These are phyloP conservation scores for Tetradesmus lagerheimii DNA, from an alignment of 139 green algal genomes.

Conservation along the genomic window DNA sequence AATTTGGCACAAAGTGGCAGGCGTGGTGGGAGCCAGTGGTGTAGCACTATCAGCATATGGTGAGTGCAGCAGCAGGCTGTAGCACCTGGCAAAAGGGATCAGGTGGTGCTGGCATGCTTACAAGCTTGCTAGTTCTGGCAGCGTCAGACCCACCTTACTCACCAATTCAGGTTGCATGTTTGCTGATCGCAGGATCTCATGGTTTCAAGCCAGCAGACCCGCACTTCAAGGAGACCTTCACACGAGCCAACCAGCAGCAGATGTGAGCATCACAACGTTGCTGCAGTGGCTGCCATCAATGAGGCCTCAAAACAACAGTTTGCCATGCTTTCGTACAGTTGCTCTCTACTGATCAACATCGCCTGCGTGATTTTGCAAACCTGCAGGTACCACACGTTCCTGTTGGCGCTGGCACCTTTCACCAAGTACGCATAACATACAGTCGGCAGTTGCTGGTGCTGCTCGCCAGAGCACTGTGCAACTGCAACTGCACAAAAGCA, in stretches of 20 bases:
- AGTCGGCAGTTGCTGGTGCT: neutral
- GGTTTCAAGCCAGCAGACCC: constrained; percentile 16
- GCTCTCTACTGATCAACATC: neutral
- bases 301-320: neutral
- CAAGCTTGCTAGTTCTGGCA: no score
- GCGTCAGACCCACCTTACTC: no score
- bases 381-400: constrained; percentile 30
- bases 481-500: neutral
- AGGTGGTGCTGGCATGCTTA: neutral
- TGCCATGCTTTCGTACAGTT: neutral
- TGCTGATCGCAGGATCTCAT: neutral
- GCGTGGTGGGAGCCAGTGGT: neutral
- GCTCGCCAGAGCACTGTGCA: neutral
- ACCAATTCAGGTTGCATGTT: neutral
- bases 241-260: constrained; percentile 35
- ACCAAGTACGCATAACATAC: neutral
- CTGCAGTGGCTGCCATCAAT: neutral
- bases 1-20: constrained; percentile 23
- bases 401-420: constrained; percentile 22
- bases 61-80: neutral
- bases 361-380: no score
- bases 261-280: neutral
- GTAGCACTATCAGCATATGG: constrained; percentile 40
- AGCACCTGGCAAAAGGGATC: neutral
- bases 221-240: constrained; percentile 28